Conservation (phyloP, 257 asterid genomes). For the Nicotiana benthamiana region DNA sequence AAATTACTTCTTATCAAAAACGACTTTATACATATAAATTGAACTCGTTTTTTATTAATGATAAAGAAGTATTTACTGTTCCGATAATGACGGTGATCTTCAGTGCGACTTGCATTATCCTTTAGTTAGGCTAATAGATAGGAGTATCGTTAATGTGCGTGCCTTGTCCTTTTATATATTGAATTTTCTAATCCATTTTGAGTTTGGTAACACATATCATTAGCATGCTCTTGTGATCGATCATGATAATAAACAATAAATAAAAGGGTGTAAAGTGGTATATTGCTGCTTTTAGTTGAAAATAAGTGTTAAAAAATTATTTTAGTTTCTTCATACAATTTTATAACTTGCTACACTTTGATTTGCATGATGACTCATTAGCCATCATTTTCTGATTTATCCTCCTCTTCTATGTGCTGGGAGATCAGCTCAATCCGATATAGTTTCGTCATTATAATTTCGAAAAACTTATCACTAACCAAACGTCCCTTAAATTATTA, state of each 20-base stretch:
- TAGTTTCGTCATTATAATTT: no score
- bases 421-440: background rate
- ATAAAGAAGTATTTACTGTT: no score
- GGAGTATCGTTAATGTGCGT: background rate
- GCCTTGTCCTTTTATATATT: background rate
- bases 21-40: no score
- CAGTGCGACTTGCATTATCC: no score
- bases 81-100: no score
- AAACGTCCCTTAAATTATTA: no score
- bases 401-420: background rate
- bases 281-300: background rate
- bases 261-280: background rate
- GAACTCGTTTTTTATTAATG: no score
- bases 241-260: background rate
- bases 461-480: no score
- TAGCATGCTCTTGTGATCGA: background rate
- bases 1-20: no score
- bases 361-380: background rate
- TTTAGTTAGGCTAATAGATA: no score
- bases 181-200: background rate
- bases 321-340: background rate
- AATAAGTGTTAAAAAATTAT: no score
- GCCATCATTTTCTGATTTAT: background rate
- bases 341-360: background rate
- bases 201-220: background rate